These are phyloP conservation scores for Camellia lanceoleosa DNA, from an alignment of 148 eudicot genomes.

Conservation along the genomic window DNA sequence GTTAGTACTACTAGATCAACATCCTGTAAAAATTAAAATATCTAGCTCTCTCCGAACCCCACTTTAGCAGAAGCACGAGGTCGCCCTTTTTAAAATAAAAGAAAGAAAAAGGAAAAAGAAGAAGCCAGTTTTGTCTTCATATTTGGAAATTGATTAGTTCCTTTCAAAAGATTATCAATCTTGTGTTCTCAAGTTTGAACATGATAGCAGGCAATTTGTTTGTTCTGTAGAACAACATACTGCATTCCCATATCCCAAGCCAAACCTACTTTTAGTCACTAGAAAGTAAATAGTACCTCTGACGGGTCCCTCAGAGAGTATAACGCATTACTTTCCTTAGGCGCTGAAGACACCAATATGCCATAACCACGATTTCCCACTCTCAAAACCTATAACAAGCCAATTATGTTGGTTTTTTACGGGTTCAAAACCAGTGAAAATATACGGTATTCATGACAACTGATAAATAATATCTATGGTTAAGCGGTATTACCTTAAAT, in stretches of 20 bases:
- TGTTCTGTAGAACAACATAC: not conserved
- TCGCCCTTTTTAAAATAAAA: not conserved
- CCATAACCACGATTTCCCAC: constrained; percentile 78
- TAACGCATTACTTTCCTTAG: constrained; percentile 84
- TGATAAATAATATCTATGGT: not conserved
- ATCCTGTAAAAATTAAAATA: too few species aligned
- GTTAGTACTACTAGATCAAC: too few species aligned
- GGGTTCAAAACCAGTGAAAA: not conserved
- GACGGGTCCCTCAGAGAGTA: constrained; percentile 85
- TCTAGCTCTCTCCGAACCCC: too few species aligned
- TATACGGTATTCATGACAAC: not conserved
- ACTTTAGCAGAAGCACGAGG: too few species aligned
- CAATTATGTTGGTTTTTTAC: constrained; percentile 2
- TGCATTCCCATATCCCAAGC: not conserved
- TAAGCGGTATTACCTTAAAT: constrained; percentile 61
- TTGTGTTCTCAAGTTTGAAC: not conserved
- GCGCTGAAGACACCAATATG: constrained; percentile 70
- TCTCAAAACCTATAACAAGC: constrained; percentile 56
- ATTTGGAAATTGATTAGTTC: not conserved
- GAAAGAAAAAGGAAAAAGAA: too few species aligned
- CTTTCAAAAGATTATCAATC: not conserved
- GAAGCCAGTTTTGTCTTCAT: not conserved
- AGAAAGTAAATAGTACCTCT: constrained; percentile 49
- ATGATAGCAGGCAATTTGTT: not conserved
- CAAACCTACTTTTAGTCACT: not conserved